Conservation (phyloP, 169 alveolate species). For the Ichthyophthirius multifiliis region DNA sequence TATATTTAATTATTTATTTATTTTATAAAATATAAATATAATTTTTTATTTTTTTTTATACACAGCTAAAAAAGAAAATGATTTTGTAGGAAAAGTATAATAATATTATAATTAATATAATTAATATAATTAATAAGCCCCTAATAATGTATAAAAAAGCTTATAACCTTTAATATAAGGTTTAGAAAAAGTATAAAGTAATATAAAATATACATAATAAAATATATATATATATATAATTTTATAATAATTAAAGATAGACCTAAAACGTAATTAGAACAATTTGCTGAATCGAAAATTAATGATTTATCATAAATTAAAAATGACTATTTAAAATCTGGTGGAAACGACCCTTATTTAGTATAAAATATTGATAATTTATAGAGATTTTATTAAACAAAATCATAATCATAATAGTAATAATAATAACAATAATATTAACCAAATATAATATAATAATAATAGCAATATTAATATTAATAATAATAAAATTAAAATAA, state of each 20-base stretch:
- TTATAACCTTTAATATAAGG: neutral
- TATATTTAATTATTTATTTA: no score
- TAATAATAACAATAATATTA: no score
- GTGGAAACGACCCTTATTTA: conserved; percentile 57
- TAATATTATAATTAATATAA: neutral
- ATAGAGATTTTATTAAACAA: conserved; percentile 22
- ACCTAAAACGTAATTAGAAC: neutral
- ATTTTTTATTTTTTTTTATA: no score
- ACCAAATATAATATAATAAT: no score
- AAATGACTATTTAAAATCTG: conserved; percentile 35
- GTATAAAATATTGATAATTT: conserved; percentile 31
- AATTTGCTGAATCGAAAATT: neutral
- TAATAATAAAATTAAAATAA: no score
- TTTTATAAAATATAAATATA: no score
- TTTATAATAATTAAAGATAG: neutral
- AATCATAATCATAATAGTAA: no score
- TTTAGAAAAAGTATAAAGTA: conserved; percentile 1
- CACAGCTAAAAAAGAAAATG: no score
- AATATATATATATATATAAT: neutral
- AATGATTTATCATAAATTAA: conserved; percentile 23
- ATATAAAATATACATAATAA: neutral
- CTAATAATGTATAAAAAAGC: neutral
- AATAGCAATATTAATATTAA: no score
- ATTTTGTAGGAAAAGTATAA: neutral
- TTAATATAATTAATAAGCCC: no score